Evolutionary conservation across 768 basidiomycete species (phyloP).

Genomic region (Kwoniella shandongensis): DNA sequence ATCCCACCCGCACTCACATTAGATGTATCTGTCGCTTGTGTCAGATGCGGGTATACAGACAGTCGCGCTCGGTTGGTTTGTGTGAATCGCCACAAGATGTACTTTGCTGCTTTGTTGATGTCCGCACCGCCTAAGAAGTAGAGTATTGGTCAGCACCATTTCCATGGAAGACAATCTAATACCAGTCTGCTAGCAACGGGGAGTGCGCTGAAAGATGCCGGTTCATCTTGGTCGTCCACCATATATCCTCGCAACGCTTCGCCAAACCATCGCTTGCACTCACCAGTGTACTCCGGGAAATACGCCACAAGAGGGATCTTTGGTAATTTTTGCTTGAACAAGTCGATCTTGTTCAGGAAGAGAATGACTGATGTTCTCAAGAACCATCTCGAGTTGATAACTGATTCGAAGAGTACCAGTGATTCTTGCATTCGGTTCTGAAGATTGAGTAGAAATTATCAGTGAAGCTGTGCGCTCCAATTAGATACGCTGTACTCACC

Average conservation of each 20-base stretch:
- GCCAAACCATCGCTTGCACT: constrained; percentile 1
- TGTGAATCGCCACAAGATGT: constrained; percentile 92
- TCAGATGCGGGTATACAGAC: constrained; percentile 88
- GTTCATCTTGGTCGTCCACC: no score
- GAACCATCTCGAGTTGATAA: constrained; percentile 81
- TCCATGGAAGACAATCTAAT: no score
- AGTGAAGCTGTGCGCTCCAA: not conserved
- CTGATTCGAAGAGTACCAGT: constrained; percentile 70
- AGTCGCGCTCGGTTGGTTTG: constrained; percentile 62
- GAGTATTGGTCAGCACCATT: constrained; percentile 2
- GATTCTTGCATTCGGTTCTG: constrained; percentile 78
- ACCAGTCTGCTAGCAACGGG: no score
- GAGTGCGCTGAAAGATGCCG: no score
- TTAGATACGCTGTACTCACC: constrained; percentile 17
- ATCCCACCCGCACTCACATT: no score
- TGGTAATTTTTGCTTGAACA: constrained; percentile 72
- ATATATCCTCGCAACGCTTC: no score
- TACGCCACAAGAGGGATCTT: constrained; percentile 60
- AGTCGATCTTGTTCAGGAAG: constrained; percentile 61
- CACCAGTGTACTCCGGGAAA: constrained; percentile 77
- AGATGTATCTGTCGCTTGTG: constrained; percentile 83
- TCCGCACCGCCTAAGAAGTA: constrained; percentile 66
- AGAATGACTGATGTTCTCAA: constrained; percentile 63
- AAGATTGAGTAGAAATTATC: not conserved
- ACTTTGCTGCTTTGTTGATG: constrained; percentile 92